Evolutionary conservation across 768 basidiomycete species (phyloP).

Genomic region (Tylopilus rubrobrunneus): DNA sequence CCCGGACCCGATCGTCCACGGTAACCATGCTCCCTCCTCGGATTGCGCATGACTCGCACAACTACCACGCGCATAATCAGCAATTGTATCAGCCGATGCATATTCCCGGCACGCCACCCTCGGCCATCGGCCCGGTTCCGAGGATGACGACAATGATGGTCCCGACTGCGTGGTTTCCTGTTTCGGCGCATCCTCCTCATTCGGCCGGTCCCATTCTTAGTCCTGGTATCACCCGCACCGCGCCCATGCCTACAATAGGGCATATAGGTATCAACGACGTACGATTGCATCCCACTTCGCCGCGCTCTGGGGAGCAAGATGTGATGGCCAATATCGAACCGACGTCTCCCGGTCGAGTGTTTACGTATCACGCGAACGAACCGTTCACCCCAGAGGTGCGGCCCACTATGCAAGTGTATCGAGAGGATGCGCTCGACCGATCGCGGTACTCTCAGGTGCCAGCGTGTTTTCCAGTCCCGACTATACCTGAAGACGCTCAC

Average conservation of each 20-base stretch:
- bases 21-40: conserved; percentile 24
- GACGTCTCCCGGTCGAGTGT: conserved; percentile 38
- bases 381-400: conserved; percentile 8
- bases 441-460: conserved; percentile 13
- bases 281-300: conserved; percentile 39
- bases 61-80: conserved; percentile 31
- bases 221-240: conserved; percentile 10
- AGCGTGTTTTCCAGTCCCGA: conserved; percentile 8
- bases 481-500: conserved; percentile 13
- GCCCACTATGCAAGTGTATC: conserved; percentile 21
- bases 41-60: conserved; percentile 27
- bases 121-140: not conserved
- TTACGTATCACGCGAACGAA: conserved; percentile 26
- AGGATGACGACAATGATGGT: conserved; percentile 3
- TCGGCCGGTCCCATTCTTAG: conserved; percentile 14
- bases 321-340: conserved; percentile 36
- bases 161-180: conserved; percentile 18
- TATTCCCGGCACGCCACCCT: conserved; percentile 20
- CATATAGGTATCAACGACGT: conserved; percentile 3
- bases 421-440: conserved; percentile 16
- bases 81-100: conserved; percentile 31
- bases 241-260: conserved; percentile 11
- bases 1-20: conserved; percentile 29
- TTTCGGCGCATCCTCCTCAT: conserved; percentile 4
- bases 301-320: conserved; percentile 37